Percentiles rank a stretch among this genome's conserved stretches.
These are phyloP conservation scores for Leucogyrophana mollusca DNA, from an alignment of 768 basidiomycete genomes.

Conservation along the genomic window DNA sequence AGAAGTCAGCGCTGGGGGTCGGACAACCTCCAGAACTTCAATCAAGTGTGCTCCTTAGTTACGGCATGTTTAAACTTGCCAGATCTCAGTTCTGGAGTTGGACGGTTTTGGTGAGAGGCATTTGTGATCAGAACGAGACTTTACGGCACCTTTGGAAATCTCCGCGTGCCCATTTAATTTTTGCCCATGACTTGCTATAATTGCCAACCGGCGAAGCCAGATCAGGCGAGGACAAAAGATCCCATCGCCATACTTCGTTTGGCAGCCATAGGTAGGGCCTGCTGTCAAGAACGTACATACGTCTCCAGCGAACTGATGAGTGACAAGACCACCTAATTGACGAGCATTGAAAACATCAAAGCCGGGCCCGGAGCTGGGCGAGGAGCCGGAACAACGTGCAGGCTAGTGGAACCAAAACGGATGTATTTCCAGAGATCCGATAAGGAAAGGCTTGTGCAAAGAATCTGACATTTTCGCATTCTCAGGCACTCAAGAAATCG, in stretches of 20 bases:
- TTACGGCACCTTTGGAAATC: background rate
- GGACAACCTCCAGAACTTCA: too few species aligned
- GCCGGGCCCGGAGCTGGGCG: background rate
- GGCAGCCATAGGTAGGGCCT: too few species aligned
- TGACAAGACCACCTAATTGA: too few species aligned
- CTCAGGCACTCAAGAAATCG: background rate
- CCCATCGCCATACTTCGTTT: too few species aligned
- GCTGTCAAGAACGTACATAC: too few species aligned
- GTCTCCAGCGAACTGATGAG: too few species aligned
- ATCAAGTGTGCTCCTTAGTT: background rate
- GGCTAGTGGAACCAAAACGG: background rate
- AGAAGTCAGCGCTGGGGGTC: background rate
- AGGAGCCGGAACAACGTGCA: background rate
- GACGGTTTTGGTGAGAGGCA: background rate
- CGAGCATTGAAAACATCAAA: too few species aligned
- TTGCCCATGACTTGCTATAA: background rate
- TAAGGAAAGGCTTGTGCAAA: background rate
- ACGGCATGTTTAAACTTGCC: constrained; percentile 1
- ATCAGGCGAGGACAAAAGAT: too few species aligned
- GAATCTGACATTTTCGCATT: background rate
- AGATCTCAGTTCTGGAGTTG: background rate
- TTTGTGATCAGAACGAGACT: constrained; percentile 1
- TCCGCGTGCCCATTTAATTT: background rate
- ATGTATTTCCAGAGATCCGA: background rate
- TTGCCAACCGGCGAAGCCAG: too few species aligned